These are phyloP conservation scores for Trametes maxima DNA, from an alignment of 768 basidiomycete species.

Conservation along the genomic window DNA sequence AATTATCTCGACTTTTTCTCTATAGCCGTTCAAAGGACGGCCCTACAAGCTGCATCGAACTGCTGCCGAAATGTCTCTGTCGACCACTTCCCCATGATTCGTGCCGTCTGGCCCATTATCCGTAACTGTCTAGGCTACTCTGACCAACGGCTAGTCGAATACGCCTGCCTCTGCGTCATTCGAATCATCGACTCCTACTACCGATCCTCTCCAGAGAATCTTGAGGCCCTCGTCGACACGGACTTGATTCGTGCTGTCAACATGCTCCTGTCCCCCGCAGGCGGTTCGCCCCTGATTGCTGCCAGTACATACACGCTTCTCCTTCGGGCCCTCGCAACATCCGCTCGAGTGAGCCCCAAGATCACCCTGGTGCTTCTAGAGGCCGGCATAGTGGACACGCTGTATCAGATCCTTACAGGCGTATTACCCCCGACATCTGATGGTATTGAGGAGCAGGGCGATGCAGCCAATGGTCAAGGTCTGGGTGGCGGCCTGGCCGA, in stretches of 20 bases:
- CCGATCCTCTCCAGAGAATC: slow-evolving; percentile 79
- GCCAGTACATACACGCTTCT: slow-evolving; percentile 87
- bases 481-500: slow-evolving; percentile 88
- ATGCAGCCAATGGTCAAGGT: slow-evolving; percentile 67
- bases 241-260: slow-evolving; percentile 84
- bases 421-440: slow-evolving; percentile 74
- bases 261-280: slow-evolving; percentile 80
- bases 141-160: slow-evolving; percentile 97
- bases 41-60: slow-evolving; percentile 94
- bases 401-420: slow-evolving; percentile 95
- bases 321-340: slow-evolving; percentile 84
- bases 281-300: slow-evolving; percentile 83
- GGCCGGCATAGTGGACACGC: slow-evolving; percentile 87
- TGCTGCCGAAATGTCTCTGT: slow-evolving; percentile 92
- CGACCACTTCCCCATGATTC: slow-evolving; percentile 89
- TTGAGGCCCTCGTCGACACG: slow-evolving; percentile 83
- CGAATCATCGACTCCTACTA: slow-evolving; percentile 92
- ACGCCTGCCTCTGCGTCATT: slow-evolving; percentile 92
- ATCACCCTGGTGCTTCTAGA: slow-evolving; percentile 86
- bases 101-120: slow-evolving; percentile 89
- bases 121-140: slow-evolving; percentile 89
- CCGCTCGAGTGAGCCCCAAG: slow-evolving; percentile 85
- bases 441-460: slow-evolving; percentile 61
- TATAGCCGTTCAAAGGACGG: slow-evolving; percentile 95
- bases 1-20: slow-evolving; percentile 99